phyloP scores from a whole-genome alignment of 805 yeast species.

The Cyberlindnera xishuangbannaensis region DNA sequence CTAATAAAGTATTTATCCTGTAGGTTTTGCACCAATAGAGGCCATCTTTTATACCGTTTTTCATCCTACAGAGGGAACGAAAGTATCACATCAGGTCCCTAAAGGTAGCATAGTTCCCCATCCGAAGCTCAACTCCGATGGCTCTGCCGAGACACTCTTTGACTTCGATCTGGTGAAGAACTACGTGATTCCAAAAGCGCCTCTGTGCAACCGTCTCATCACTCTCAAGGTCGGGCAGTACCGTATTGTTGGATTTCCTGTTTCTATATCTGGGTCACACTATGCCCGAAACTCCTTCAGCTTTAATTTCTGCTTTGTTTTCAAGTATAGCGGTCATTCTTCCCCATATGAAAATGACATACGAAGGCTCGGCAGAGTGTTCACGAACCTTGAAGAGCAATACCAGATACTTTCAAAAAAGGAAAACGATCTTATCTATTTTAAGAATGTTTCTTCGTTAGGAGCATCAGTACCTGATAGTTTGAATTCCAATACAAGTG shows the following conservation, averaged over 20 bases:
- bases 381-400: conserved; percentile 87
- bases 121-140: conserved; percentile 26
- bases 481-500: conserved; percentile 5
- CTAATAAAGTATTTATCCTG: too few species aligned
- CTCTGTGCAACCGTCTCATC: conserved; percentile 75
- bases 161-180: conserved; percentile 84
- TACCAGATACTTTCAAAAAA: conserved; percentile 62
- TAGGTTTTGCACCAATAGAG: conserved; percentile 81
- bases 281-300: conserved; percentile 90
- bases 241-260: conserved; percentile 84
- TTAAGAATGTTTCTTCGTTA: conserved; percentile 12
- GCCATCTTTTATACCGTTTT: conserved; percentile 88
- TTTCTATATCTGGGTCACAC: conserved; percentile 62
- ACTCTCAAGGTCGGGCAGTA: conserved; percentile 66
- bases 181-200: conserved; percentile 91
- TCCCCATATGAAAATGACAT: conserved; percentile 85
- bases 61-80: conserved; percentile 94
- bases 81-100: conserved; percentile 88
- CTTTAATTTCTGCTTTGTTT: conserved; percentile 90
- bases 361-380: conserved; percentile 79
- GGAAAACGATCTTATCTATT: conserved; percentile 36
- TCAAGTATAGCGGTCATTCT: conserved; percentile 74
- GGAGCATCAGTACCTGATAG: conserved; percentile 3
- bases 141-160: conserved; percentile 39
- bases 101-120: conserved; percentile 53